Conservation (phyloP, 108 stramenopile genomes). For the Cyclotella distinguenda region DNA sequence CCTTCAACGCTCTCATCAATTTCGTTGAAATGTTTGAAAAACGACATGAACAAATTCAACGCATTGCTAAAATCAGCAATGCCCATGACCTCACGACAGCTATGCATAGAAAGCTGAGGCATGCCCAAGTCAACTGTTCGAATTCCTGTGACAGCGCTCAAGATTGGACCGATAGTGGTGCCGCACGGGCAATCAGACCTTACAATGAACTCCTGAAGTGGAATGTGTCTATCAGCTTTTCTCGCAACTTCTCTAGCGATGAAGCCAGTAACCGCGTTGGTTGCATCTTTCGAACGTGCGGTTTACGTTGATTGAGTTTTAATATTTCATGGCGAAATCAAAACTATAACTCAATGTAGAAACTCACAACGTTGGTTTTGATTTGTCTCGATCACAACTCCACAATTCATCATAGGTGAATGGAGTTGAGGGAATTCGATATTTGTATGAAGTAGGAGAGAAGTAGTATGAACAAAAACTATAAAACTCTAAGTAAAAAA, state of each 20-base stretch:
- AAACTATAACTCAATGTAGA: background rate
- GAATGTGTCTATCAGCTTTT: conserved; percentile 45
- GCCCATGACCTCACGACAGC: conserved; percentile 87
- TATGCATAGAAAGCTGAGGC: conserved; percentile 93
- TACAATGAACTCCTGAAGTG: conserved; percentile 80
- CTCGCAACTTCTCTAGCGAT: conserved; percentile 83
- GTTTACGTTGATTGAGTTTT: background rate
- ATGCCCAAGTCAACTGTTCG: conserved; percentile 93
- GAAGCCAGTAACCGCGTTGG: conserved; percentile 88
- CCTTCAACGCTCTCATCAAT: conserved; percentile 67
- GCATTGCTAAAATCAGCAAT: conserved; percentile 76
- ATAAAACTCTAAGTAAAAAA: no score
- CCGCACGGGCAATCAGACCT: conserved; percentile 92
- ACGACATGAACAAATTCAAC: conserved; percentile 62
- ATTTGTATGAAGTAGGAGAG: no score
- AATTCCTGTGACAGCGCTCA: conserved; percentile 84
- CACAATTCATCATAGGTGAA: conserved; percentile 85
- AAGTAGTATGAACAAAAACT: no score
- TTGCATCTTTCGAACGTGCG: conserved; percentile 50
- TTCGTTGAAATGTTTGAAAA: conserved; percentile 68
- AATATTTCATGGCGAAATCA: background rate
- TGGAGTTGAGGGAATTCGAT: no score
- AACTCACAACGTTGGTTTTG: conserved; percentile 85
- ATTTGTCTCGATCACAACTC: conserved; percentile 93
- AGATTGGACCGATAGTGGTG: conserved; percentile 90